Evolutionary conservation across 441 rosid genomes (phyloP).

Genomic region (Oxalis stricta): DNA sequence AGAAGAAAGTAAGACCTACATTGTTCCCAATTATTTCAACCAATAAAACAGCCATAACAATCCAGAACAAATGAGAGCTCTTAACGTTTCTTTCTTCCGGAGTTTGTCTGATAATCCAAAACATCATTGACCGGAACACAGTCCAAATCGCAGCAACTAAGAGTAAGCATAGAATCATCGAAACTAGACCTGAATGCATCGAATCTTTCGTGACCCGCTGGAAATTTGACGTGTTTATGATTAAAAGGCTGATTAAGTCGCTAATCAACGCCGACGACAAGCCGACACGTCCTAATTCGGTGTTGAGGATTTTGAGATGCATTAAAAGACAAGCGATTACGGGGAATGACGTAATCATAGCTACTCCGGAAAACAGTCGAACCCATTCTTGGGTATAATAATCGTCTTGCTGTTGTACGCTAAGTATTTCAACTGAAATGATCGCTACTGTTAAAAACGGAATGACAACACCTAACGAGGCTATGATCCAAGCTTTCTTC

Average conservation of each 20-base stretch:
- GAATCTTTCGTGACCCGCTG: neutral
- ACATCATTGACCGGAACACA: slow-evolving; percentile 2
- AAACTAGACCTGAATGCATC: neutral
- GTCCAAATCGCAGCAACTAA: neutral
- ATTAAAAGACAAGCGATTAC: slow-evolving; percentile 17
- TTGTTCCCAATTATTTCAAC: slow-evolving; percentile 4
- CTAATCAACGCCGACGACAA: slow-evolving; percentile 17
- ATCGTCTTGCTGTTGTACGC: neutral
- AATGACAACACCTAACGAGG: neutral
- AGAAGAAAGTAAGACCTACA: slow-evolving; percentile 7
- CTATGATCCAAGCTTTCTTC: slow-evolving; percentile 6
- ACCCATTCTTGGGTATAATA: neutral
- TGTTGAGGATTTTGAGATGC: slow-evolving; percentile 22
- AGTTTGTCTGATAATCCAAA: slow-evolving; percentile 14
- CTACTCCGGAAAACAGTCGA: neutral
- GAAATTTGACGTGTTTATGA: neutral
- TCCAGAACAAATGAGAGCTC: slow-evolving; percentile 3
- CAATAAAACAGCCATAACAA: slow-evolving; percentile 2
- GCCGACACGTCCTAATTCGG: slow-evolving; percentile 22
- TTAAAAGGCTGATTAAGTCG: slow-evolving; percentile 1
- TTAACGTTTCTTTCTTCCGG: slow-evolving; percentile 20
- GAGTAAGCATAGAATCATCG: neutral
- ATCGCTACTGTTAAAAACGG: neutral
- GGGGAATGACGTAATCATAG: slow-evolving; percentile 9
- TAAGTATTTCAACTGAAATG: neutral